Percentiles rank a stretch among this genome's conserved stretches.
Evolutionary conservation across 805 yeast species (phyloP).

Genomic region (Saccharomycopsis malanga): DNA sequence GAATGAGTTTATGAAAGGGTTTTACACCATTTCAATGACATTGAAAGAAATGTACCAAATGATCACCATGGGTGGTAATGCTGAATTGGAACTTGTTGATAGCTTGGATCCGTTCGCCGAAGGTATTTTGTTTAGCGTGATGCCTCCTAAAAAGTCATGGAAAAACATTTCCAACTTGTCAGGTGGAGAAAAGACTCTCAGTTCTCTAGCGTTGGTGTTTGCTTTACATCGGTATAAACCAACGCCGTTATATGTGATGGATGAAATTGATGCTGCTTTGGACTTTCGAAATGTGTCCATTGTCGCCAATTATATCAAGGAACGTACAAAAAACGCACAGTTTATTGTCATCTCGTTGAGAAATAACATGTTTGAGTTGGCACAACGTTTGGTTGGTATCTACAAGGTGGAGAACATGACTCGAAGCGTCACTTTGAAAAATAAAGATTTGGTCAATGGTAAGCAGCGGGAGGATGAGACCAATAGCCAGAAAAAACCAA

Average conservation of each 20-base stretch:
- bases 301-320: constrained; percentile 95
- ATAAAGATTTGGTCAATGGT: constrained; percentile 37
- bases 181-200: constrained; percentile 96
- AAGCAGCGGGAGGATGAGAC: no score
- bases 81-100: constrained; percentile 92
- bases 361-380: constrained; percentile 96
- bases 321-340: constrained; percentile 92
- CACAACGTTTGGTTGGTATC: constrained; percentile 90
- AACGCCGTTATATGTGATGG: constrained; percentile 97
- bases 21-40: constrained; percentile 75
- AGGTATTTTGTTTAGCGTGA: constrained; percentile 92
- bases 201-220: constrained; percentile 91
- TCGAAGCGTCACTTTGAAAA: constrained; percentile 68
- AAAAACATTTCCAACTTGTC: constrained; percentile 88
- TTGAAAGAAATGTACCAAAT: constrained; percentile 95
- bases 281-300: constrained; percentile 96
- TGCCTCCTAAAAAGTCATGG: constrained; percentile 99
- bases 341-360: constrained; percentile 91
- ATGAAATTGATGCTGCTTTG: constrained; percentile 97
- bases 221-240: constrained; percentile 95
- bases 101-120: constrained; percentile 97
- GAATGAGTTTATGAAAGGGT: constrained; percentile 91
- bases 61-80: constrained; percentile 99
- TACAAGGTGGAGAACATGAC: constrained; percentile 92
- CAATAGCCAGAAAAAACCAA: no score